phyloP scores from a whole-genome alignment of 2,329 filamentous ascomycete species.

The Xylariaceae sp. region DNA sequence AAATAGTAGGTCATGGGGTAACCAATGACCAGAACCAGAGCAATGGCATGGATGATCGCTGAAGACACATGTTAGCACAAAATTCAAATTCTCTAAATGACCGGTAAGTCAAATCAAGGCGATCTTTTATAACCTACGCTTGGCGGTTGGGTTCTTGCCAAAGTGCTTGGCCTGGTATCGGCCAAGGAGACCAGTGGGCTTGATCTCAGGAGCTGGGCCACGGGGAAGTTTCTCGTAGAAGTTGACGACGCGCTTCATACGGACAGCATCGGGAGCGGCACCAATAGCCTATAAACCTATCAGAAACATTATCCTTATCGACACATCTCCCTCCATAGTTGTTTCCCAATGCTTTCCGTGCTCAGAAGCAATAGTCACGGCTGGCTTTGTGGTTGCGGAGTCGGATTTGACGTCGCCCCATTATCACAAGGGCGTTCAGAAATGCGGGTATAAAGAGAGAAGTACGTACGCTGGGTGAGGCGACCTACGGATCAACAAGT shows the following conservation, averaged over 20 bases:
- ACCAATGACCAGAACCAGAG: constrained; percentile 77
- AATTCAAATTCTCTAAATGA: background rate
- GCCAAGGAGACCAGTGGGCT: constrained; percentile 82
- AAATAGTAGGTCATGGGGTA: constrained; percentile 99
- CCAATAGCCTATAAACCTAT: constrained; percentile 77
- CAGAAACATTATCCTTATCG: constrained; percentile 40
- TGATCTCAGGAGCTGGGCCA: constrained; percentile 81
- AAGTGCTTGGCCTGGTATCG: constrained; percentile 94
- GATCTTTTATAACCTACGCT: constrained; percentile 72
- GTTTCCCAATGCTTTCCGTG: background rate
- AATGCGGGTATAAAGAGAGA: constrained; percentile 16
- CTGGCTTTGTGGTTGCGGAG: background rate
- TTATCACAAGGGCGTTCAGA: constrained; percentile 5
- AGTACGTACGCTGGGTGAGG: constrained; percentile 79
- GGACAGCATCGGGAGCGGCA: constrained; percentile 90
- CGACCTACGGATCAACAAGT: constrained; percentile 65
- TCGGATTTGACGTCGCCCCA: background rate
- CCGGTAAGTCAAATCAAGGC: background rate
- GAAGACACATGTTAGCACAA: constrained; percentile 34
- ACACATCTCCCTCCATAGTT: background rate
- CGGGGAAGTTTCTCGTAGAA: constrained; percentile 99
- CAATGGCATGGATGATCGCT: constrained; percentile 91
- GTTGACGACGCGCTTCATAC: constrained; percentile 96
- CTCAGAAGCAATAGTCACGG: constrained; percentile 3
- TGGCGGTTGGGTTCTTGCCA: constrained; percentile 86